Conservation (phyloP, 2,329 filamentous ascomycete species). For the Zasmidium cellare region DNA sequence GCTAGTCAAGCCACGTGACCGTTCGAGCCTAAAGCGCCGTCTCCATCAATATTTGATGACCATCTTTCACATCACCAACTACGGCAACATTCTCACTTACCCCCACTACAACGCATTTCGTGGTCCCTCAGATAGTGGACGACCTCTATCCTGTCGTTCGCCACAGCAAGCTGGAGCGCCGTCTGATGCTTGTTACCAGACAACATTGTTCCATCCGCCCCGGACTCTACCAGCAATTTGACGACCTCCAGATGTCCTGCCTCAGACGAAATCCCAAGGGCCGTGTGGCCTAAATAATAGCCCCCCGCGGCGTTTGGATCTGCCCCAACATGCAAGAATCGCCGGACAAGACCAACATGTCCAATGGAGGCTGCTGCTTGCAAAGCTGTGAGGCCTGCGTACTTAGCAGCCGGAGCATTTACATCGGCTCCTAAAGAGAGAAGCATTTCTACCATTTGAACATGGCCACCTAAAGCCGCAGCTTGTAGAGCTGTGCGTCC, state of each 20-base stretch:
- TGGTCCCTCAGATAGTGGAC: background rate
- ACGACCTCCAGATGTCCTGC: conserved; percentile 21
- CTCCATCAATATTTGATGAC: too few relatives aligned
- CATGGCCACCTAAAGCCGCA: conserved; percentile 17
- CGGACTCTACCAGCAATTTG: conserved; percentile 14
- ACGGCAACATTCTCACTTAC: too few relatives aligned
- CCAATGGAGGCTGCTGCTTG: conserved; percentile 21
- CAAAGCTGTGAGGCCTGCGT: conserved; percentile 21
- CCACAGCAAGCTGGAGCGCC: conserved; percentile 10
- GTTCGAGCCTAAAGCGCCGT: too few relatives aligned
- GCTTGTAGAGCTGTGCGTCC: conserved; percentile 21
- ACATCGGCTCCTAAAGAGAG: conserved; percentile 16
- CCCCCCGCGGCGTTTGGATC: conserved; percentile 22
- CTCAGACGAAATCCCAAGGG: conserved; percentile 21
- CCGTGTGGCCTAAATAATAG: conserved; percentile 19
- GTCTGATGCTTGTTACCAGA: conserved; percentile 16
- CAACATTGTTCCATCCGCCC: conserved; percentile 5
- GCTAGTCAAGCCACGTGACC: too few relatives aligned
- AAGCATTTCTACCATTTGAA: conserved; percentile 16
- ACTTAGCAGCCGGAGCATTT: conserved; percentile 17
- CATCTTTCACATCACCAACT: too few relatives aligned
- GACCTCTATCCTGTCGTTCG: conserved; percentile 8
- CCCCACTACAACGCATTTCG: background rate
- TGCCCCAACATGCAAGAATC: conserved; percentile 18
- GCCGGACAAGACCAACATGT: conserved; percentile 10